Conservation (phyloP, 345 rosid genomes). For the Boechera stricta region DNA sequence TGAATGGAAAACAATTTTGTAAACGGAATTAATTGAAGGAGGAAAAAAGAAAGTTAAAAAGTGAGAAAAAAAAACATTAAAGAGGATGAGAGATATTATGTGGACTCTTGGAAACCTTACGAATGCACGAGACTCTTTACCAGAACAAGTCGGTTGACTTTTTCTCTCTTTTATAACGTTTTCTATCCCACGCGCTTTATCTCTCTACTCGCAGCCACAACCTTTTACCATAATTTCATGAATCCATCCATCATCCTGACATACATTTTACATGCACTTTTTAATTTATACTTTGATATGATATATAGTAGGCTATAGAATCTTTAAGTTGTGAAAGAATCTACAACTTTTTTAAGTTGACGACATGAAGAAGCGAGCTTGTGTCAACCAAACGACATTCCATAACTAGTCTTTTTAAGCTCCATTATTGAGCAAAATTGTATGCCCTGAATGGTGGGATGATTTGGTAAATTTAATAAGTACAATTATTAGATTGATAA, state of each 20-base stretch:
- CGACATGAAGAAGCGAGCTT: constrained; percentile 49
- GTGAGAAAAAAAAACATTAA: constrained; percentile 7
- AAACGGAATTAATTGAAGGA: neutral
- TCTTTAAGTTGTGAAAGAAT: constrained; percentile 35
- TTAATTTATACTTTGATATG: neutral
- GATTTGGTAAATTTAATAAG: constrained; percentile 10
- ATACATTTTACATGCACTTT: neutral
- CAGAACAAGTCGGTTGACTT: constrained; percentile 79
- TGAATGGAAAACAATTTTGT: neutral
- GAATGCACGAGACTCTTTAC: constrained; percentile 50
- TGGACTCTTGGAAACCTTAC: constrained; percentile 86
- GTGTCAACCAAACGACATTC: constrained; percentile 46
- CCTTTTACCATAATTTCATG: constrained; percentile 16
- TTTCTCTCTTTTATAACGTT: constrained; percentile 20
- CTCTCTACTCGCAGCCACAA: constrained; percentile 18
- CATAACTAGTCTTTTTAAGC: constrained; percentile 38
- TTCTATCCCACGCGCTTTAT: constrained; percentile 37
- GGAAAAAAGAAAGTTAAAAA: neutral
- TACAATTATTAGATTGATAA: constrained; percentile 32
- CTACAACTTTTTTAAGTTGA: constrained; percentile 24
- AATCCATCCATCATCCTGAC: neutral
- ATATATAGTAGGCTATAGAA: constrained; percentile 1
- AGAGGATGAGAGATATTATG: constrained; percentile 40
- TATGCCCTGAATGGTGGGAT: constrained; percentile 22
- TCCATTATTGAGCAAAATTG: constrained; percentile 42